These are phyloP conservation scores for Claviceps fusiformis DNA, from an alignment of 2,329 filamentous ascomycete species.

Conservation along the genomic window DNA sequence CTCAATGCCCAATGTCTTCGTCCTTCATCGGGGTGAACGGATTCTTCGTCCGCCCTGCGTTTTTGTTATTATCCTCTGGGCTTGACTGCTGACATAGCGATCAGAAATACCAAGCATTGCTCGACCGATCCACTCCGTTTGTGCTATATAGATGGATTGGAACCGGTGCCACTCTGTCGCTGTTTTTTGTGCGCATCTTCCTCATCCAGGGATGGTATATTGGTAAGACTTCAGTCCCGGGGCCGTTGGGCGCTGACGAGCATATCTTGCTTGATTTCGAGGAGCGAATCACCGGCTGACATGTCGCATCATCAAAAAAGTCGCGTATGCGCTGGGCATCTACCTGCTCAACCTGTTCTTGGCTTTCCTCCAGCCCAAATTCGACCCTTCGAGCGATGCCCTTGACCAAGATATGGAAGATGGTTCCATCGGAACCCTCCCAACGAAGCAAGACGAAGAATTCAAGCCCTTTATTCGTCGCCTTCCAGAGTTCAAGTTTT, in stretches of 20 bases:
- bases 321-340: constrained; percentile 94
- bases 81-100: constrained; percentile 1
- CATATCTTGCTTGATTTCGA: neutral
- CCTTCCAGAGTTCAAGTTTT: constrained; percentile 99
- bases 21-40: neutral
- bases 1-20: neutral
- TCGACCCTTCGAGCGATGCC: constrained; percentile 86
- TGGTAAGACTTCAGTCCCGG: constrained; percentile 37
- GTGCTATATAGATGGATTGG: constrained; percentile 80
- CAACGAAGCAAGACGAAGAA: constrained; percentile 93
- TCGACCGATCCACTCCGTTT: constrained; percentile 87
- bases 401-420: constrained; percentile 95
- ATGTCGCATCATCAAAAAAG: constrained; percentile 29
- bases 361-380: constrained; percentile 95
- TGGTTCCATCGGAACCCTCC: constrained; percentile 65
- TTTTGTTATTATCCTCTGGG: neutral
- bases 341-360: constrained; percentile 99
- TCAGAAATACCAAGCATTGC: constrained; percentile 84
- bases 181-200: constrained; percentile 85
- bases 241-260: neutral
- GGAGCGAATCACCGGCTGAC: neutral
- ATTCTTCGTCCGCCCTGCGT: neutral
- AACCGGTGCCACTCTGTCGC: constrained; percentile 58
- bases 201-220: constrained; percentile 98
- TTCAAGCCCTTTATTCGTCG: constrained; percentile 95